A percentile compares a stretch with the other conserved stretches of the same genome.
phyloP scores from a whole-genome alignment of 2,329 filamentous ascomycete genomes.

The Colletotrichum liaoningense region DNA sequence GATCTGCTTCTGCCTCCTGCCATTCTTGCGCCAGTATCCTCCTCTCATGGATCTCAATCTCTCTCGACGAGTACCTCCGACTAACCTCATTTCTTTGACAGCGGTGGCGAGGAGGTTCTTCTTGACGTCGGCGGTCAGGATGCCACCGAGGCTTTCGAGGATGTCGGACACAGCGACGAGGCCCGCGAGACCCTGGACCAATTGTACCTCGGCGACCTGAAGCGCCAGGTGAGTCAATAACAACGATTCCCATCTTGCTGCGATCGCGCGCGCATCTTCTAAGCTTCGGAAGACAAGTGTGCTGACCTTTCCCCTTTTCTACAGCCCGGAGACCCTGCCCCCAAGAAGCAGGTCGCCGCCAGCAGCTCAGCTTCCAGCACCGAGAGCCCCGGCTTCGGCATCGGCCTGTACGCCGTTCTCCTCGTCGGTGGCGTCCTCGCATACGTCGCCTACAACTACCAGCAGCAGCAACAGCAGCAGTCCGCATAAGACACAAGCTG shows the following conservation, averaged over 20 bases:
- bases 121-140: slow-evolving; percentile 97
- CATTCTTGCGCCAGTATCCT: slow-evolving; percentile 29
- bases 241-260: neutral
- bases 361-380: slow-evolving; percentile 60
- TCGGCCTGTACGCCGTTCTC: slow-evolving; percentile 85
- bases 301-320: slow-evolving; percentile 39
- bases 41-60: too few species aligned
- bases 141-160: slow-evolving; percentile 97
- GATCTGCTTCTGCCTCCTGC: neutral
- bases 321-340: slow-evolving; percentile 82
- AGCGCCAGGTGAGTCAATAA: slow-evolving; percentile 75
- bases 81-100: slow-evolving; percentile 51
- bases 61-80: neutral
- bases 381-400: slow-evolving; percentile 70
- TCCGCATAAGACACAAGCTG: slow-evolving; percentile 35
- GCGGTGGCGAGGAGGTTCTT: slow-evolving; percentile 97
- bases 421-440: slow-evolving; percentile 81
- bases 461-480: slow-evolving; percentile 68
- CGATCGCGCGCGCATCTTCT: slow-evolving; percentile 7
- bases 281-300: neutral
- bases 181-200: slow-evolving; percentile 91
- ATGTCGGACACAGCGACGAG: slow-evolving; percentile 99
- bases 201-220: slow-evolving; percentile 80
- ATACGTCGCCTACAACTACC: slow-evolving; percentile 87
- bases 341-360: slow-evolving; percentile 68